These are phyloP conservation scores for Ogataea philodendri DNA, from an alignment of 805 yeast genomes.

Conservation along the genomic window DNA sequence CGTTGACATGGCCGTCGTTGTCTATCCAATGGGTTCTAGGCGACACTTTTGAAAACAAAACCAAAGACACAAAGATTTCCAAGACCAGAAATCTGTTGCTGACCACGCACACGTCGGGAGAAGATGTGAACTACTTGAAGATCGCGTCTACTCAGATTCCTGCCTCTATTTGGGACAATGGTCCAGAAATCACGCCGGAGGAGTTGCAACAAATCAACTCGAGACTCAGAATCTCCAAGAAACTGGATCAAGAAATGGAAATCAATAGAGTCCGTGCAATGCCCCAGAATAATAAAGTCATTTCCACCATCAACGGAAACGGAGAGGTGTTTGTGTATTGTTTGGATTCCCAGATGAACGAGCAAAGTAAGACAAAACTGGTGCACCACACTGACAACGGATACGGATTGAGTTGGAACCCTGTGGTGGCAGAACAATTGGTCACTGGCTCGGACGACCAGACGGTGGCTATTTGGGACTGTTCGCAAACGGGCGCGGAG, in stretches of 20 bases:
- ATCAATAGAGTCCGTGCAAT: constrained; percentile 69
- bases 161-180: constrained; percentile 31
- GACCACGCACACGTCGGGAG: constrained; percentile 75
- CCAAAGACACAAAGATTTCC: constrained; percentile 30
- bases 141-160: constrained; percentile 64
- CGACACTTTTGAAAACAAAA: constrained; percentile 24
- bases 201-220: constrained; percentile 42
- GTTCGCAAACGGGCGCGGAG: constrained; percentile 19
- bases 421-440: constrained; percentile 45
- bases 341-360: constrained; percentile 23
- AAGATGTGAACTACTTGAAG: constrained; percentile 63
- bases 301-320: constrained; percentile 66
- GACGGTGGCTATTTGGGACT: constrained; percentile 61
- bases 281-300: constrained; percentile 55
- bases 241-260: constrained; percentile 60
- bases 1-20: constrained; percentile 77
- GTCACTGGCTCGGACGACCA: constrained; percentile 67
- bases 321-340: constrained; percentile 62
- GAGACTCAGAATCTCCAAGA: constrained; percentile 58
- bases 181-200: constrained; percentile 26
- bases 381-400: constrained; percentile 65
- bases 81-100: constrained; percentile 49
- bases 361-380: constrained; percentile 32
- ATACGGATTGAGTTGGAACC: constrained; percentile 71
- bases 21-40: constrained; percentile 76